phyloP scores from a whole-genome alignment of 768 basidiomycete species.

The Punctularia strigosozonata region DNA sequence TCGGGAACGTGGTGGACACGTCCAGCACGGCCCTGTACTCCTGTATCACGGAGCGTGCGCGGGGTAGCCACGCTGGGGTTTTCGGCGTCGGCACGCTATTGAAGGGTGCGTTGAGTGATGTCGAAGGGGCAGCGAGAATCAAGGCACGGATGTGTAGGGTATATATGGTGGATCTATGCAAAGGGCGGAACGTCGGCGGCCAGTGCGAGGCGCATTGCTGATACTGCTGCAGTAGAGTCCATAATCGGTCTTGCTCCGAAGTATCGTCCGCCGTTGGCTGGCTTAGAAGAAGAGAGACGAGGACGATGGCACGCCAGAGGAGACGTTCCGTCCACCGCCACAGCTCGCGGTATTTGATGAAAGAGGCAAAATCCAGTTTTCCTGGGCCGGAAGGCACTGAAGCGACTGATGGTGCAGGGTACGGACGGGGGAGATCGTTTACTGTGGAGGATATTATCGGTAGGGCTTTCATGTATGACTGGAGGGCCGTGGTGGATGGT shows the following conservation, averaged over 20 bases:
- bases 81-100: conserved; percentile 16
- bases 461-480: conserved; percentile 40
- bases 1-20: conserved; percentile 64
- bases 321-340: conserved; percentile 80
- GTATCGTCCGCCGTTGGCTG: conserved; percentile 26
- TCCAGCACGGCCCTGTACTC: conserved; percentile 63
- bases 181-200: conserved; percentile 70
- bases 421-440: conserved; percentile 27
- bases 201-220: conserved; percentile 51
- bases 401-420: conserved; percentile 17
- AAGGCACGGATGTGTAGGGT: conserved; percentile 68
- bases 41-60: conserved; percentile 53
- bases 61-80: conserved; percentile 46
- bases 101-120: conserved; percentile 9
- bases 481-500: conserved; percentile 40
- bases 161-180: conserved; percentile 59
- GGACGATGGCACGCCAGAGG: conserved; percentile 67
- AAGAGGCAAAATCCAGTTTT: conserved; percentile 39
- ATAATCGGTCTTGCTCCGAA: conserved; percentile 32
- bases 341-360: conserved; percentile 64
- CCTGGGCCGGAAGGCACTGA: conserved; percentile 18
- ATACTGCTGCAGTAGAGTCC: conserved; percentile 55
- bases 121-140: conserved; percentile 28
- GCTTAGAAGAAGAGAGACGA: no score
- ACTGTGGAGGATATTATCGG: conserved; percentile 41